phyloP scores from a whole-genome alignment of 495 filamentous ascomycete genomes.

The Glarea lozoyensis region DNA sequence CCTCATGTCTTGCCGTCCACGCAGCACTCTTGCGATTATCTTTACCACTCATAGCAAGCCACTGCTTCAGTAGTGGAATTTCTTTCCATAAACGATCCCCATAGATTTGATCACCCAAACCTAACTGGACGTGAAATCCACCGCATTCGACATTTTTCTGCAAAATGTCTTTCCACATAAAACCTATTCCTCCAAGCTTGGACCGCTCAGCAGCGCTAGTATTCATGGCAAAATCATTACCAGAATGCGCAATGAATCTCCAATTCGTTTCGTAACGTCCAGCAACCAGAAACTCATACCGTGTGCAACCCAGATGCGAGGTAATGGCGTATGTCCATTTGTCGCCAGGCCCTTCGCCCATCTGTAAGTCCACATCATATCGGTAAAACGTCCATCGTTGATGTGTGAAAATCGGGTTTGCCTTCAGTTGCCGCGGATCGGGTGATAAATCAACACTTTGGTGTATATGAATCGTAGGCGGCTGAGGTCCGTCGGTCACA shows the following conservation, averaged over 20 bases:
- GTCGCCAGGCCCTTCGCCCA: constrained; percentile 72
- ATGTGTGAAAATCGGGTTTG: constrained; percentile 76
- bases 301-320: constrained; percentile 89
- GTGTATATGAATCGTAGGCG: constrained; percentile 94
- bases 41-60: constrained; percentile 82
- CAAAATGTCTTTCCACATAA: constrained; percentile 98
- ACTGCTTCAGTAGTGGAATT: constrained; percentile 83
- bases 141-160: constrained; percentile 95
- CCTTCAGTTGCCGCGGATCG: constrained; percentile 82
- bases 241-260: constrained; percentile 94
- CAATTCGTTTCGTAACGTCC: constrained; percentile 83
- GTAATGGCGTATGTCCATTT: constrained; percentile 99
- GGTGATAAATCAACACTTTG: constrained; percentile 84
- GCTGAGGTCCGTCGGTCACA: constrained; percentile 84
- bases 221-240: constrained; percentile 86
- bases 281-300: constrained; percentile 97
- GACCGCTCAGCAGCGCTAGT: constrained; percentile 78
- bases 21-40: constrained; percentile 81
- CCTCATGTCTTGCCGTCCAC: constrained; percentile 90
- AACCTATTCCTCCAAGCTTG: constrained; percentile 76
- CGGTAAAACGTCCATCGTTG: constrained; percentile 93
- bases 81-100: constrained; percentile 96
- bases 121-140: constrained; percentile 89
- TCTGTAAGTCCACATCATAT: constrained; percentile 85
- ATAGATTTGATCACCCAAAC: constrained; percentile 90